Evolutionary conservation across 129 eudicot species (phyloP).

Genomic region (Lactuca saligna): DNA sequence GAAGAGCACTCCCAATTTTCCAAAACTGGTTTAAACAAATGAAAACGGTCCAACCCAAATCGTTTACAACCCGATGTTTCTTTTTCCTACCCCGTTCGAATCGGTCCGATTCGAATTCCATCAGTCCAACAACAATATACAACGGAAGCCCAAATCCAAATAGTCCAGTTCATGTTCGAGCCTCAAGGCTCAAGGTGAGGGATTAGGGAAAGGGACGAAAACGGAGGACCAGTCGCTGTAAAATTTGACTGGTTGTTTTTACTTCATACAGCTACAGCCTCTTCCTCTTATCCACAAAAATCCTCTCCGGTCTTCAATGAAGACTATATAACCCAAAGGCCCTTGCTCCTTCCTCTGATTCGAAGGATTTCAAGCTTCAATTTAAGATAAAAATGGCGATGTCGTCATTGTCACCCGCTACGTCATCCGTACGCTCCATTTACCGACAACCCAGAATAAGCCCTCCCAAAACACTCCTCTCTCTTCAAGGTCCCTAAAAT

Average conservation of each 20-base stretch:
- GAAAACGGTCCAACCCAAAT: too few relatives aligned
- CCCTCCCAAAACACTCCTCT: constrained; percentile 39
- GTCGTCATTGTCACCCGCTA: constrained; percentile 50
- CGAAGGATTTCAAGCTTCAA: constrained; percentile 4
- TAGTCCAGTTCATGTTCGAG: background rate
- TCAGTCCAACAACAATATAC: background rate
- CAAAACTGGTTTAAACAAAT: too few relatives aligned
- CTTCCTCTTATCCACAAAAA: constrained; percentile 28
- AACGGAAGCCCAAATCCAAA: constrained; percentile 8
- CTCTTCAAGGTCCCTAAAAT: constrained; percentile 42
- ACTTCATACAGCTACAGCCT: background rate
- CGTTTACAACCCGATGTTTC: too few relatives aligned
- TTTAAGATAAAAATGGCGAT: constrained; percentile 46
- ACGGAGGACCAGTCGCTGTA: constrained; percentile 13
- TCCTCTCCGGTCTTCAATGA: background rate
- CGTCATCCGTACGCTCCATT: constrained; percentile 43
- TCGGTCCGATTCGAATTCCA: background rate
- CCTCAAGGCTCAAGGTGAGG: background rate
- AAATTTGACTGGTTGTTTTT: constrained; percentile 27
- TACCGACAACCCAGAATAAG: constrained; percentile 28
- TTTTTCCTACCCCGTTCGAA: background rate
- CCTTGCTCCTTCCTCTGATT: background rate
- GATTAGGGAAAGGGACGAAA: constrained; percentile 2
- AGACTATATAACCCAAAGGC: constrained; percentile 11
- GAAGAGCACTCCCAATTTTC: too few relatives aligned